phyloP scores from a whole-genome alignment of 2,329 filamentous ascomycete genomes.

The Ilyonectria destructans region DNA sequence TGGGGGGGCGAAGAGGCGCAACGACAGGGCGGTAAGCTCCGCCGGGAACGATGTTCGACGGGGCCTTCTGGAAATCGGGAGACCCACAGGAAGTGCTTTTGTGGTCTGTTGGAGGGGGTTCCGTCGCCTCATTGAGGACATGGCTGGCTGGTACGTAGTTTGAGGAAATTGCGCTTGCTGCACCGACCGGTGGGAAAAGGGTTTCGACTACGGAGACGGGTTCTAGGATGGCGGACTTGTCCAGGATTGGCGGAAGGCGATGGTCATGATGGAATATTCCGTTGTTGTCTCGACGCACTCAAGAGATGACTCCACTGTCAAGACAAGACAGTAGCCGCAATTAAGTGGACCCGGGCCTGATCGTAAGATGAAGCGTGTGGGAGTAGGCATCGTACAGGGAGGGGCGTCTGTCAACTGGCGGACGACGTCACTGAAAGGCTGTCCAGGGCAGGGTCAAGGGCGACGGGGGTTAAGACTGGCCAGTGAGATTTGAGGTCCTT shows the following conservation, averaged over 20 bases:
- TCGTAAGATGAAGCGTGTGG: constrained; percentile 39
- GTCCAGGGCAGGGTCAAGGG: constrained; percentile 18
- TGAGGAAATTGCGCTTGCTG: constrained; percentile 29
- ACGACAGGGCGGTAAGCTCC: constrained; percentile 35
- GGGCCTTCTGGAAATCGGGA: constrained; percentile 44
- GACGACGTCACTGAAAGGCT: constrained; percentile 42
- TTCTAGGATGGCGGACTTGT: constrained; percentile 19
- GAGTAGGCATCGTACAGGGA: constrained; percentile 13
- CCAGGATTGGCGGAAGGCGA: constrained; percentile 17
- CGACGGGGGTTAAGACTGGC: constrained; percentile 20
- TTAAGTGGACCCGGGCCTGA: constrained; percentile 35
- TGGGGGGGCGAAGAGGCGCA: constrained; percentile 22
- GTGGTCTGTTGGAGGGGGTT: constrained; percentile 39
- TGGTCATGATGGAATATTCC: constrained; percentile 28
- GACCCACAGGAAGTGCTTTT: constrained; percentile 28
- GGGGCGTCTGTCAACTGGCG: constrained; percentile 18
- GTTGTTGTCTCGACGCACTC: constrained; percentile 23
- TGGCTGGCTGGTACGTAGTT: constrained; percentile 10
- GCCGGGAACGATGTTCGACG: constrained; percentile 35
- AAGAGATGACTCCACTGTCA: constrained; percentile 35
- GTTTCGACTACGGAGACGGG: constrained; percentile 20
- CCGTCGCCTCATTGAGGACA: constrained; percentile 37
- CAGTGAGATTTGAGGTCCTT: constrained; percentile 29
- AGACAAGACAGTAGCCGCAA: constrained; percentile 31
- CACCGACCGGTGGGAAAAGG: not conserved